Percentiles rank a stretch among this genome's conserved stretches.
phyloP scores from a whole-genome alignment of 2,329 filamentous ascomycete species.

The Amauroascus niger region DNA sequence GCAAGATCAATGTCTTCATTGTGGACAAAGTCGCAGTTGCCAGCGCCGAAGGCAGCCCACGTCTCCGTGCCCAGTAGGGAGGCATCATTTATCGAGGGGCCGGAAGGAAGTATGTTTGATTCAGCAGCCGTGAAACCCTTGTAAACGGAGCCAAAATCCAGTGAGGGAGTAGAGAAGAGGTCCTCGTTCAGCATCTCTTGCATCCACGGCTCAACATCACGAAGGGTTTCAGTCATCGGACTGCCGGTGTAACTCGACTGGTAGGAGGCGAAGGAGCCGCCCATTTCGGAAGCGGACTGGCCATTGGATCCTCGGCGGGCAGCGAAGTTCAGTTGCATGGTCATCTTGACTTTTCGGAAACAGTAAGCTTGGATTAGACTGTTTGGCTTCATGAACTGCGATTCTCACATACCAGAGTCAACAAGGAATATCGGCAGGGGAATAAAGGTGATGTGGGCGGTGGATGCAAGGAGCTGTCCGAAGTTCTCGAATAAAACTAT shows the following conservation, averaged over 20 bases:
- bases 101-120: neutral
- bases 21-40: neutral
- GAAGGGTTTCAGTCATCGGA: constrained; percentile 8
- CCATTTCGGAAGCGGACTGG: neutral
- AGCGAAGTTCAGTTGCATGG: constrained; percentile 5
- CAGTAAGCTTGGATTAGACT: neutral
- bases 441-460: neutral
- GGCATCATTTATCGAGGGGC: neutral
- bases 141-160: constrained; percentile 4
- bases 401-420: neutral
- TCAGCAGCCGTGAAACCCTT: neutral
- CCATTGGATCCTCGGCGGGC: constrained; percentile 3
- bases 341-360: constrained; percentile 2
- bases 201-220: constrained; percentile 16
- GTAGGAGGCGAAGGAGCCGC: neutral
- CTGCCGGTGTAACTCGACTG: neutral
- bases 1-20: neutral
- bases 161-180: constrained; percentile 4
- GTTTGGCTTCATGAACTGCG: too few relatives aligned
- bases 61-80: neutral
- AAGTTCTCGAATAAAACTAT: neutral
- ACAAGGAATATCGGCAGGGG: neutral
- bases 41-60: neutral
- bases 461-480: constrained; percentile 8
- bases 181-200: constrained; percentile 15